Evolutionary conservation across 2,329 filamentous ascomycete genomes (phyloP).

Genomic region (Fusarium stilboides): DNA sequence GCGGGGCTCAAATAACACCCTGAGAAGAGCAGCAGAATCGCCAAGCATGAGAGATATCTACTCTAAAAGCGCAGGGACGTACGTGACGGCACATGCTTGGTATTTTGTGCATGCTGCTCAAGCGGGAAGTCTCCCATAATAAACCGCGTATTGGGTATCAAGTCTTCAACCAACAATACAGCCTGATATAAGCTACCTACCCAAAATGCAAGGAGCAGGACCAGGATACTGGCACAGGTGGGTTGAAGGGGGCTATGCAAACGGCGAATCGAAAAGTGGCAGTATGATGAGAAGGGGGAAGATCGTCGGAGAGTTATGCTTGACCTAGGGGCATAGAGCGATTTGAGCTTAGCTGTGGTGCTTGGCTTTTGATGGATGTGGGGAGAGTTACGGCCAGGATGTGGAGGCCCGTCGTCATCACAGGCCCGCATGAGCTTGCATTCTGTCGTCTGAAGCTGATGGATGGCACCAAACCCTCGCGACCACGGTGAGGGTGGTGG

Average conservation of each 20-base stretch:
- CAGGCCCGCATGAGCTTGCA: slow-evolving; percentile 46
- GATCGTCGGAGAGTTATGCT: slow-evolving; percentile 46
- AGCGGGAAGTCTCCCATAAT: not conserved
- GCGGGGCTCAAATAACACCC: slow-evolving; percentile 34
- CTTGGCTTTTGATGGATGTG: slow-evolving; percentile 48
- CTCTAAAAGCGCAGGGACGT: slow-evolving; percentile 4
- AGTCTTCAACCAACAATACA: slow-evolving; percentile 1
- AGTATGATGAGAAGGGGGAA: slow-evolving; percentile 49
- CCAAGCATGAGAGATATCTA: slow-evolving; percentile 17
- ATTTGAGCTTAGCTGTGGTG: slow-evolving; percentile 47
- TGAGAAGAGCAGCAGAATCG: slow-evolving; percentile 15
- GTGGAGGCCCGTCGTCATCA: slow-evolving; percentile 48
- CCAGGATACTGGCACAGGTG: slow-evolving; percentile 41
- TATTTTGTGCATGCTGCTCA: slow-evolving; percentile 6
- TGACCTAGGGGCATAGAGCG: slow-evolving; percentile 44
- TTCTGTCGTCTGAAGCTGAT: slow-evolving; percentile 35
- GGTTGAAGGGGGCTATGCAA: slow-evolving; percentile 42
- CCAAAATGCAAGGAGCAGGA: slow-evolving; percentile 33
- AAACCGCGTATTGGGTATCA: slow-evolving; percentile 9
- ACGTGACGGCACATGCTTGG: slow-evolving; percentile 4
- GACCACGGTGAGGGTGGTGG: slow-evolving; percentile 32
- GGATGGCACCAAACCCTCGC: slow-evolving; percentile 25
- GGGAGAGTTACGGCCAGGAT: slow-evolving; percentile 41
- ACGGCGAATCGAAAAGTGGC: slow-evolving; percentile 44
- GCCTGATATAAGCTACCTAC: slow-evolving; percentile 16